Conservation (phyloP, 306 rosid species). For the Gleditsia sinensis region DNA sequence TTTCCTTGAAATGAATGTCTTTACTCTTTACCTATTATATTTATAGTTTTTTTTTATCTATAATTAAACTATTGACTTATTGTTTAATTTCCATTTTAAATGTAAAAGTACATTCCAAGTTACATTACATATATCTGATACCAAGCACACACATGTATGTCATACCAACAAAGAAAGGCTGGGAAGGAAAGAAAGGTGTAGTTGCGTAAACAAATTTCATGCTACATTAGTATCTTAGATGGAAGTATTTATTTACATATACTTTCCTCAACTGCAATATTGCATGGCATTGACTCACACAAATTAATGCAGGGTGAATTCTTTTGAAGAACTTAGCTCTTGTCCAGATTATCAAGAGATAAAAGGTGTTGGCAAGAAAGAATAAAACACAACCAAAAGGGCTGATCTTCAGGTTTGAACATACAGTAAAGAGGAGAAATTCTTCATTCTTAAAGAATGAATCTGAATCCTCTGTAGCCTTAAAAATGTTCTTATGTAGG, state of each 20-base stretch:
- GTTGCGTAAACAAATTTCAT: slow-evolving; percentile 3
- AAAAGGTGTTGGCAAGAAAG: neutral
- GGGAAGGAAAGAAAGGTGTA: neutral
- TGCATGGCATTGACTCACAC: slow-evolving; percentile 8
- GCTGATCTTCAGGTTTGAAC: slow-evolving; percentile 8
- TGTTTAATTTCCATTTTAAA: too few species aligned
- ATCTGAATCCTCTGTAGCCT: neutral
- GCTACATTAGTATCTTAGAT: neutral
- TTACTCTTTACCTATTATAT: neutral
- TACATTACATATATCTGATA: too few species aligned
- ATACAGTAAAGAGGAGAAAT: slow-evolving; percentile 12
- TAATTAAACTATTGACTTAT: too few species aligned
- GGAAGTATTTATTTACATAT: too few species aligned
- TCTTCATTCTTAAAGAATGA: slow-evolving; percentile 7
- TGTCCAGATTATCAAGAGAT: neutral
- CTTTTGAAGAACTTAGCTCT: neutral
- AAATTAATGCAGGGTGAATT: neutral
- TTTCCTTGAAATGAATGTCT: neutral
- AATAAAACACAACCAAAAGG: slow-evolving; percentile 16
- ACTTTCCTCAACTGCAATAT: too few species aligned
- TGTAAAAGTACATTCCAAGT: too few species aligned
- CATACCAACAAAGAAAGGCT: too few species aligned
- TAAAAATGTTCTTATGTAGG: neutral
- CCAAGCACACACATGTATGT: too few species aligned
- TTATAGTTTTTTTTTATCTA: too few species aligned